Evolutionary conservation across 2,329 filamentous ascomycete genomes (phyloP), one percentile per base, ranked within the genome.

Genomic region (Neopestalotiopsis sp.): DNA sequence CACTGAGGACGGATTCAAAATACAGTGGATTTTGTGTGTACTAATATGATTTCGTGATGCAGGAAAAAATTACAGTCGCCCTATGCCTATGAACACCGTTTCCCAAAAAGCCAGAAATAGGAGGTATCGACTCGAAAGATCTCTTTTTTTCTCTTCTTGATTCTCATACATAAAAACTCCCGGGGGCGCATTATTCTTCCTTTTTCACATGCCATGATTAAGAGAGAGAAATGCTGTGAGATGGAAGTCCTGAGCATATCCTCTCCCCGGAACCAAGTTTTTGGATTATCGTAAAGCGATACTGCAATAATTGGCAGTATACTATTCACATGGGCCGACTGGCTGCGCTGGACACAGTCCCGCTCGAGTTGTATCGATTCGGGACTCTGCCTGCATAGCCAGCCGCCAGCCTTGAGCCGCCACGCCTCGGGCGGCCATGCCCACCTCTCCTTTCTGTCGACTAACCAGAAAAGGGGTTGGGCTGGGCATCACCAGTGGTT

Each of bases 401-500:
- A 40, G 59, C 42, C n/a, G 30, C 30, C 32, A 40, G 34, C 34
- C 32, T 30, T 40, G 17, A 13, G 30, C 59, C 59, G 10, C 59
- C 14, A 3, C 34, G 34, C 34, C 32, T 30, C n/a, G 17, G 30
- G 59, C 59, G 28, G 14, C 59, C 14, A 14, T 5, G 34, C 59
- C 59, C n/a, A 5, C 17, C 28, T 30, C 20, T 40, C 59, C 17
- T 62, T 17, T 62, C 32, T 64, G 61, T 34, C 42, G 49, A 30
- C 53, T 58, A 66, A 49, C 64, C 64, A 57, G 64, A 58, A 38
- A 67, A 67, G 32, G 66, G 66, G 58, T 67, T 67, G 32, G 57
- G 28, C 59, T 62, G 59, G n/a, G 12, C 30, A 34, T 30, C 28
- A 13, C 58, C 67, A 20, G 20, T 34, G 12, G 56, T 65, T 13